Base-by-base conservation (phyloP, 2,329 filamentous ascomycete species). In the Corinectria fuckeliana region DNA sequence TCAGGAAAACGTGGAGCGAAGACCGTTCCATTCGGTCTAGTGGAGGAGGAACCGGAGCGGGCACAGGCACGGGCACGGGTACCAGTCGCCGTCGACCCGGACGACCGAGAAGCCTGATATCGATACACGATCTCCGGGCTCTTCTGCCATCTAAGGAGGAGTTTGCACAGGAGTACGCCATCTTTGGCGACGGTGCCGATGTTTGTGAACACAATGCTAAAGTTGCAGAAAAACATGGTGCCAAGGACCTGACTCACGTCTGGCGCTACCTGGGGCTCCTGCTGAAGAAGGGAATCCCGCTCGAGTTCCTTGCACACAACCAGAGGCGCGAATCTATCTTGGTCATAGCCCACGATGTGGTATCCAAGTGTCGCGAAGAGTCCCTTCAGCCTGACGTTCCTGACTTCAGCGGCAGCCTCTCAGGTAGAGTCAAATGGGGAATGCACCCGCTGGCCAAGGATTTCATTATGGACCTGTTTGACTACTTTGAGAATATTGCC, bases 211-310 rank as follows among this genome's bases (percentile, higher is more conserved):
- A 96, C 69, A 99, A 99, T 74, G 91, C 93, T 8, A 77, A 78
- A 1, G 87, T 96, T 44, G 93, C 94, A 8, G 83, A 87, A 65
- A 88, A 86, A 62, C 83, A 90, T 66, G 91, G 89, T 4, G 85
- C 87, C 63, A 74, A 81, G 13, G 91, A 97, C 63, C 77, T 96
- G 26, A 89, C 90, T 23, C 87, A 92, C 66, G 85, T 96, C 6
- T 99, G 95, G 95, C 86, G 85, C 48, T 89, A 97, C 64, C 82
- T 92, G 54, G 89, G 87, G 16, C 80, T 97, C 58, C 81, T 98
- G 5, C 79, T 98, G 44, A 87, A 88, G 64, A 90, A 91, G 66
- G 87, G 92, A 42, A 88, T 93, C 25, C 91, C 90, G 1, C 78
- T 94, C 3, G 84, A 90, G 66, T 78, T 91, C 23, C 76, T 90